Base-by-base conservation (phyloP, 805 yeast species). In the Barnettozyma wickerhamii region DNA sequence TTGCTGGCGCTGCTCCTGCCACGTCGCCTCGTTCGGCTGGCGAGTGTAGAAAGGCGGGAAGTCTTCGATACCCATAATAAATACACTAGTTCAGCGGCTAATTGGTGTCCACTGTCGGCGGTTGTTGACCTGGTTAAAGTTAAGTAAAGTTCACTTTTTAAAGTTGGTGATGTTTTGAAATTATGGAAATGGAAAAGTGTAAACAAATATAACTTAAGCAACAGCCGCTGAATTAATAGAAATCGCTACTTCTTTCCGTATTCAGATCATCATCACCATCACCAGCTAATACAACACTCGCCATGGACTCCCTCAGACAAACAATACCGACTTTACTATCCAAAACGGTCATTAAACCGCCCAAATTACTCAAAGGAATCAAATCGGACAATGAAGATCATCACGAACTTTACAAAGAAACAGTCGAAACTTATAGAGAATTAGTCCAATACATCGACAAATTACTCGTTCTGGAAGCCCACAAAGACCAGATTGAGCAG, bases 21-120 rank as follows among this genome's bases (percentile, higher is more conserved):
- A 77, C 2, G 93, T 82, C 10, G 84, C 77, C 28, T 79, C 74
- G 52, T 91, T 90, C 18, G 93, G 89, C 63, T 91, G 99, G 46
- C 78, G 72, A 7, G 98, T 93, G 65, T 79, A 91, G 50, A 91
- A 77, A 0, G 99, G 99, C 6, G 97, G 97, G 60, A 89, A 91
- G 29, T 77, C 68, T 41, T 37, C 40, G 6, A 37, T 37, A 14
- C 28, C 10, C 28, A 33, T 33, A 4, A 5, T 23, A n/a, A n/a
- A n/a, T n/a, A n/a, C n/a, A n/a, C n/a, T n/a, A n/a, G n/a, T n/a
- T n/a, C n/a, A n/a, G n/a, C n/a, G n/a, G n/a, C n/a, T n/a, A n/a
- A n/a, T n/a, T n/a, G n/a, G 17, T 7, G 19, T 23, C 9, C 26
- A 23, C 26, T n/a, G n/a, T n/a, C n/a, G n/a, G n/a, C n/a, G n/a